phyloP scores from a whole-genome alignment of 257 asterid species.

The Lycium barbarum region DNA sequence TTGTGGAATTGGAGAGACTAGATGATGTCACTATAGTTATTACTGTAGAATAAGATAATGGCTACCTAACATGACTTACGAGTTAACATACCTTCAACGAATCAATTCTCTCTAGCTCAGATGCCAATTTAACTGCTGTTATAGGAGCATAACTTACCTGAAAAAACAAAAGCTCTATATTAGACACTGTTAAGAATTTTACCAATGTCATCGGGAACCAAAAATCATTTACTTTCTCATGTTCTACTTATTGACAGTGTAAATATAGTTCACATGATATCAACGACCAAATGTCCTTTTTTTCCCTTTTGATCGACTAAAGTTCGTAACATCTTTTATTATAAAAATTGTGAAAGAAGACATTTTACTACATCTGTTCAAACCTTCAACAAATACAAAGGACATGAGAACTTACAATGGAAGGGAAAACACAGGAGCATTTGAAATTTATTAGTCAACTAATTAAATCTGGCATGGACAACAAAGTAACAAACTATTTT shows the following conservation, averaged over 20 bases:
- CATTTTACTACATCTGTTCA: not conserved
- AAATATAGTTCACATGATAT: not conserved
- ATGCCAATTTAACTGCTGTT: slow-evolving; percentile 66
- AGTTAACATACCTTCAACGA: slow-evolving; percentile 72
- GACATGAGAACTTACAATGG: not conserved
- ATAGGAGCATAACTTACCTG: slow-evolving; percentile 77
- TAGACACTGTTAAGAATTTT: not conserved
- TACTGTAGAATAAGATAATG: slow-evolving; percentile 3
- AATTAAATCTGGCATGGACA: slow-evolving; percentile 1
- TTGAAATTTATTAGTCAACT: not conserved
- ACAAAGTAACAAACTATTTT: slow-evolving; percentile 1
- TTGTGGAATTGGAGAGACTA: not conserved
- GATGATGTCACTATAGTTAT: not conserved
- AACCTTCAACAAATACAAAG: not conserved
- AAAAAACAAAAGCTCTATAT: slow-evolving; percentile 29
- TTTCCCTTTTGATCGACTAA: not conserved
- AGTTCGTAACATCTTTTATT: not conserved
- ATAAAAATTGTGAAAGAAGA: not conserved
- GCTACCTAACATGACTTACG: not conserved
- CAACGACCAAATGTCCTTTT: slow-evolving; percentile 14
- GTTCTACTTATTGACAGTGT: not conserved
- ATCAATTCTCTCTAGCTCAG: slow-evolving; percentile 77
- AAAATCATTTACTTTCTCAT: not conserved
- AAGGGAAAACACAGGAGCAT: slow-evolving; percentile 8
- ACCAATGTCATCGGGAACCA: not conserved